Base-by-base conservation (phyloP, 2,329 filamentous ascomycete genomes). In the Penicillium sp. region DNA sequence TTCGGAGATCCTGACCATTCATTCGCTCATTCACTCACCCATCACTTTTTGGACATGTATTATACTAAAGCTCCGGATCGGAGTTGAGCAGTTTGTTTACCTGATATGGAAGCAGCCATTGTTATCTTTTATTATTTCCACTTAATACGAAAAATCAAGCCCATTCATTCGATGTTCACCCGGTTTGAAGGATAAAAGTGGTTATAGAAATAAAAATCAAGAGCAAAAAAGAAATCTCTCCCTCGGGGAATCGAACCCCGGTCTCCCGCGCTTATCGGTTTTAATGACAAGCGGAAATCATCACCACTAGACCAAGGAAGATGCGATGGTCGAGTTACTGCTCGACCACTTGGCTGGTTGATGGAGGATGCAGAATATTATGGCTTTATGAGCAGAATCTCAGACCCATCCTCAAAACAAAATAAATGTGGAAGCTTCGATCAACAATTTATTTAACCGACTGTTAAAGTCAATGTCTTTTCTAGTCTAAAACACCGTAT, bases 241-340 rank as follows among this genome's bases (percentile, higher is more conserved):
- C 69, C 70, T 67, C 64, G 65, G 65, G 68, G 71, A 71, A 74
- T 74, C 70, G 70, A 73, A 73, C 70, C 68, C 68, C 68, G 71
- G 72, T 71, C 71, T 70, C 66, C 72, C 71, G 72, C 70, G 71
- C 71, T 70, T 63, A 60, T 63, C 59, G 44, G 61, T 63, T 4
- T 60, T 68, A 65, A 60, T 73, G 71, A 72, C 70, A 73, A 73
- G 70, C 71, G 72, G 71, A 73, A 69, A 73, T 73, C 71, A 73
- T 73, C 70, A 73, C 71, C 70, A 73, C 72, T 73, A 74, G 70
- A 73, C 71, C 71, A 73, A 67, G 65, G 65, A 67, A 67, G 65
- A 67, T 57, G 31, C 12, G 42, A 49, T 63, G 57, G 42, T 21
- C 43, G 63, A 67, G 65, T 67, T 66, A 64, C 65, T 55, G 59